Evolutionary conservation across 1,284 basidiomycete species (phyloP), one percentile per base, ranked within the genome.

Genomic region (Cutaneotrichosporon arboriforme): DNA sequence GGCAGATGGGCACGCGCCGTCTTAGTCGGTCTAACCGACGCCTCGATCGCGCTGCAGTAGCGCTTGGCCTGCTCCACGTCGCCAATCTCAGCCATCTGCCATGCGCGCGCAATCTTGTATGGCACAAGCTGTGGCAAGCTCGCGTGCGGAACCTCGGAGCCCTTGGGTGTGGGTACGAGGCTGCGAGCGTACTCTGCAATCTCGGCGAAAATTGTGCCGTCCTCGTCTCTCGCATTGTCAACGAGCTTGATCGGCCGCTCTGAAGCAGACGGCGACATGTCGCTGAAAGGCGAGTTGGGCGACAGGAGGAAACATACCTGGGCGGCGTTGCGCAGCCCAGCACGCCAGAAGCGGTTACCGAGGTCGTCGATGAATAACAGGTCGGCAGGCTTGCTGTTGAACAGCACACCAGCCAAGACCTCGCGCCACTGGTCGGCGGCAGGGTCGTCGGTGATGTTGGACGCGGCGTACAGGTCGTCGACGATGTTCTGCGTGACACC

Each of bases 21-120:
- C 54, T 68, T 66, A 17, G 58, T 44, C 2, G 51, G 44, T 46
- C 64, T 69, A 13, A 64, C 55, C 13, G 83, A 82, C 12, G 81
- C 78, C 12, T 85, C 83, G 59, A 98, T 88, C 3, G 94, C 90
- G 57, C 97, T 90, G 72, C 91, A 97, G 71, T 98, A 99, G 65
- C 83, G 81, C 62, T 82, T 84, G 7, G 90, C 88, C 39, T 80
- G 67, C 47, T 85, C 81, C 9, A 86, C 75, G 54, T 91, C 82
- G 10, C 90, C 90, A 49, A 86, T 77, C 68, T 93, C 90, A 1
- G 88, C 87, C 1, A 96, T 80, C 22, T 79, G 78, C 26, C 81
- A 76, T 0, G 96, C 94, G 51, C 87, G 84, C 22, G 90, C 77
- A 37, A 98, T 80, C 56, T 88, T 85, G 78, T 91, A 97, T 1